These are phyloP conservation scores for Tricholoma terreum DNA, from an alignment of 768 basidiomycete genomes.

Conservation along the genomic window DNA sequence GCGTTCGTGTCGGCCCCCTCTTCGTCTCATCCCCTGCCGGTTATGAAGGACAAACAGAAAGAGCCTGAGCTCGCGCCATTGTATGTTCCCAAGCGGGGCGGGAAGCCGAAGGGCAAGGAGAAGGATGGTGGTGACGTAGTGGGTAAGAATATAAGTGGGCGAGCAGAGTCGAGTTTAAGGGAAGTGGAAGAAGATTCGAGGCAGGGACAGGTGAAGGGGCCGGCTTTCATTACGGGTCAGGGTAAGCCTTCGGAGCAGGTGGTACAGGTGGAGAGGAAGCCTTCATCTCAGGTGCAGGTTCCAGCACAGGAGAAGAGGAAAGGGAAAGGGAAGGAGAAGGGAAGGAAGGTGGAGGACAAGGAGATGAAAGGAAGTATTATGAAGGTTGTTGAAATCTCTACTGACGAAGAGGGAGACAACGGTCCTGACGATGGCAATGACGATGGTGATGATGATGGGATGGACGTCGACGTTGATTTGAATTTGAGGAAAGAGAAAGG, in stretches of 20 bases:
- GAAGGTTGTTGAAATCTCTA: constrained; percentile 42
- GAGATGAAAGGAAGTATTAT: constrained; percentile 16
- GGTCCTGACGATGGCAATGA: too few relatives aligned
- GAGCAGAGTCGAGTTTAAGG: constrained; percentile 7
- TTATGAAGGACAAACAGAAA: background rate
- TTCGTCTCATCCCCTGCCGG: background rate
- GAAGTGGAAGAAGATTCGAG: background rate
- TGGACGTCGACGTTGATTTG: background rate
- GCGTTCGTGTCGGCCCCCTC: background rate
- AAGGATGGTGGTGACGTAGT: background rate
- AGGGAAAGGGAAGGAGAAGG: constrained; percentile 5
- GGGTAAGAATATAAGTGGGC: background rate
- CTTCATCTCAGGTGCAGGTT: background rate
- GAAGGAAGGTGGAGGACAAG: background rate
- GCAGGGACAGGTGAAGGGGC: background rate
- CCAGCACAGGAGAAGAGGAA: constrained; percentile 8
- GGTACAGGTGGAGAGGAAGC: background rate
- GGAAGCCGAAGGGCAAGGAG: constrained; percentile 1
- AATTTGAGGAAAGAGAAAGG: background rate
- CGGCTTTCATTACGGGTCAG: background rate
- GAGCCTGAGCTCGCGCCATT: constrained; percentile 7
- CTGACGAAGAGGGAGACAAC: constrained; percentile 33
- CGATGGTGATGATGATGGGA: background rate
- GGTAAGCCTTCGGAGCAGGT: background rate
- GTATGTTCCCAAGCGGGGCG: constrained; percentile 8